A percentile compares a stretch with the other conserved stretches of the same genome.
Evolutionary conservation across 73 alveolate genomes (phyloP).

Genomic region (Durusdinium trenchii): DNA sequence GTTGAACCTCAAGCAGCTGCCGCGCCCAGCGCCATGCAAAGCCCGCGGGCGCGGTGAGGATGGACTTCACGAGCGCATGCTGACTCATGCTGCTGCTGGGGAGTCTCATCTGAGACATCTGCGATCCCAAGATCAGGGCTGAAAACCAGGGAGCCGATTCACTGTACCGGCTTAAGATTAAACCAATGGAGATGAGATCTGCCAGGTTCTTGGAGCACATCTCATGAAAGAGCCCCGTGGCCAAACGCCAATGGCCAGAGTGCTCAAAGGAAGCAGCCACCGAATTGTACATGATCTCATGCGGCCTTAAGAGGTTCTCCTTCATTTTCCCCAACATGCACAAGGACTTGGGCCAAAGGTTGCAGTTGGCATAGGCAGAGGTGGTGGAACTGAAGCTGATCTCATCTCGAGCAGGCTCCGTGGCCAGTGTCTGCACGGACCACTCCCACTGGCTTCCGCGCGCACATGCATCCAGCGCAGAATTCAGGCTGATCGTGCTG

Average conservation of each 20-base stretch:
- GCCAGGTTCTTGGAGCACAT: background rate
- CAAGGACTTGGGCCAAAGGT: conserved; percentile 62
- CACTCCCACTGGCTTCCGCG: conserved; percentile 50
- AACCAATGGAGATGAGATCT: background rate
- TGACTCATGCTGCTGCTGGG: background rate
- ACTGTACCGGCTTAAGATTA: conserved; percentile 37
- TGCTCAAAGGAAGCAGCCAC: conserved; percentile 16
- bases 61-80: background rate
- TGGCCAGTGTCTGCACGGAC: background rate
- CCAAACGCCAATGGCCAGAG: background rate
- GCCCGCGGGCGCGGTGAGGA: background rate
- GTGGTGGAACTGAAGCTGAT: conserved; percentile 49
- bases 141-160: conserved; percentile 19
- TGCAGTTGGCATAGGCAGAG: conserved; percentile 34
- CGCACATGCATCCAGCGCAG: background rate
- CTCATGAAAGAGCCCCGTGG: background rate
- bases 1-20: background rate
- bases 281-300: conserved; percentile 33
- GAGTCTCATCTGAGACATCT: background rate
- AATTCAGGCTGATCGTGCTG: conserved; percentile 7
- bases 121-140: background rate
- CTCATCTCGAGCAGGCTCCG: background rate
- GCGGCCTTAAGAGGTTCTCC: conserved; percentile 4
- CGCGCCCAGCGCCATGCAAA: conserved; percentile 31
- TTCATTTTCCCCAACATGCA: background rate